Conservation (phyloP, 164 flowering plant genomes). For the Saururus chinensis region DNA sequence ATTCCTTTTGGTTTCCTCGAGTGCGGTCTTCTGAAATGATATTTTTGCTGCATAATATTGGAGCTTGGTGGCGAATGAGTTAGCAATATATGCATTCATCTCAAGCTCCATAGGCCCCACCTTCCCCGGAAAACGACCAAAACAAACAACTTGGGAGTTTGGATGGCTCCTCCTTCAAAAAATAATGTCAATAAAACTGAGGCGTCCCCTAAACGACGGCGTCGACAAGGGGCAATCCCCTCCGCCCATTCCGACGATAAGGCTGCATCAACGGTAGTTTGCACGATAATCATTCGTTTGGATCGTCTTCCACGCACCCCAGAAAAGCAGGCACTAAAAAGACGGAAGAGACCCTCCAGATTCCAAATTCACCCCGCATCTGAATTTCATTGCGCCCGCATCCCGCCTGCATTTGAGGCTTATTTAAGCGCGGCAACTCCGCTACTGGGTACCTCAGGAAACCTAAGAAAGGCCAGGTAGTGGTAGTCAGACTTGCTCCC, state of each 20-base stretch:
- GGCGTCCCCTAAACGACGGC: not conserved
- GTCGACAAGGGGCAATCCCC: slow-evolving; percentile 10
- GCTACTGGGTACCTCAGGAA: slow-evolving; percentile 14
- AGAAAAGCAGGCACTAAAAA: not conserved
- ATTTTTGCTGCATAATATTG: too few relatives aligned
- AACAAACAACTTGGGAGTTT: not conserved
- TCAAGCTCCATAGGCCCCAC: too few relatives aligned
- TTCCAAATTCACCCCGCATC: slow-evolving; percentile 5
- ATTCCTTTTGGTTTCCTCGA: too few relatives aligned
- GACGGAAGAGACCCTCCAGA: slow-evolving; percentile 13
- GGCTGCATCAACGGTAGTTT: slow-evolving; percentile 7
- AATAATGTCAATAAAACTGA: too few relatives aligned
- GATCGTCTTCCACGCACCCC: too few relatives aligned
- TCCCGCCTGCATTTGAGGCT: slow-evolving; percentile 15
- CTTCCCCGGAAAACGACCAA: too few relatives aligned
- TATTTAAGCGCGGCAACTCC: slow-evolving; percentile 23
- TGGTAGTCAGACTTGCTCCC: slow-evolving; percentile 13
- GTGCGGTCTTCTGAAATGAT: too few relatives aligned
- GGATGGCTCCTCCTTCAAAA: not conserved
- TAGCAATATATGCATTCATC: too few relatives aligned
- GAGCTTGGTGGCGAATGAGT: too few relatives aligned
- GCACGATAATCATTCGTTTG: slow-evolving; percentile 12
- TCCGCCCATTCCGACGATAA: slow-evolving; percentile 19
- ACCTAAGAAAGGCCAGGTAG: slow-evolving; percentile 15
- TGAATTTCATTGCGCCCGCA: slow-evolving; percentile 22